Evolutionary conservation across 345 rosid genomes (phyloP).

Genomic region (Eucalyptus cloeziana): DNA sequence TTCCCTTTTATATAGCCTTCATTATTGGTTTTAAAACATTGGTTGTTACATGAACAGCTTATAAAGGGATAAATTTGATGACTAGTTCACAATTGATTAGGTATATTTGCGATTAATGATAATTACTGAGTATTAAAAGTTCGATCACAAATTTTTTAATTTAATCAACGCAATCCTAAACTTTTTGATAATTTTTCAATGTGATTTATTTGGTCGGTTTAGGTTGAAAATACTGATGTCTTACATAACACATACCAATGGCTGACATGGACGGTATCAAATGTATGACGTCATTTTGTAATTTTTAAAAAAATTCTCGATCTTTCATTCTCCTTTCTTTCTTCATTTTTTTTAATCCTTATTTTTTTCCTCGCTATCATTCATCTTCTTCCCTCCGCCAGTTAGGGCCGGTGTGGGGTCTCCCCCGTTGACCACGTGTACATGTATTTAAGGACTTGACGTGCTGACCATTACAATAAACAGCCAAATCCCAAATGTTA

Average conservation of each 20-base stretch:
- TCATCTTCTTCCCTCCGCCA: not conserved
- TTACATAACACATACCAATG: fast-evolving
- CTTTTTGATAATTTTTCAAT: too few species aligned
- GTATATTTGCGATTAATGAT: fast-evolving
- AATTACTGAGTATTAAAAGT: not conserved
- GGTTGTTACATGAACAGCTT: not conserved
- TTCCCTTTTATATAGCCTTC: not conserved
- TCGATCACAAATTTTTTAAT: too few species aligned
- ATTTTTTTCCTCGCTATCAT: not conserved
- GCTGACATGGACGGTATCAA: not conserved
- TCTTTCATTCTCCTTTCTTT: not conserved
- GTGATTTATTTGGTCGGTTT: too few species aligned
- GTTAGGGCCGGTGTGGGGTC: not conserved
- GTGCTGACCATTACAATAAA: not conserved
- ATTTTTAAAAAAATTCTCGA: not conserved
- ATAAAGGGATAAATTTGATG: not conserved
- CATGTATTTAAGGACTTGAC: not conserved
- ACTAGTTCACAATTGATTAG: not conserved
- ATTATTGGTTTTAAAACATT: not conserved
- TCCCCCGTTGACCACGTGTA: not conserved
- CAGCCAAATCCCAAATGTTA: not conserved
- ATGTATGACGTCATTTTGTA: not conserved
- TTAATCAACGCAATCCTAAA: too few species aligned
- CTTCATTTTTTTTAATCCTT: not conserved
- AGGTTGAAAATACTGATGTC: fast-evolving